Evolutionary conservation across 495 filamentous ascomycete species (phyloP).

Genomic region (Aspergillus biplanus): DNA sequence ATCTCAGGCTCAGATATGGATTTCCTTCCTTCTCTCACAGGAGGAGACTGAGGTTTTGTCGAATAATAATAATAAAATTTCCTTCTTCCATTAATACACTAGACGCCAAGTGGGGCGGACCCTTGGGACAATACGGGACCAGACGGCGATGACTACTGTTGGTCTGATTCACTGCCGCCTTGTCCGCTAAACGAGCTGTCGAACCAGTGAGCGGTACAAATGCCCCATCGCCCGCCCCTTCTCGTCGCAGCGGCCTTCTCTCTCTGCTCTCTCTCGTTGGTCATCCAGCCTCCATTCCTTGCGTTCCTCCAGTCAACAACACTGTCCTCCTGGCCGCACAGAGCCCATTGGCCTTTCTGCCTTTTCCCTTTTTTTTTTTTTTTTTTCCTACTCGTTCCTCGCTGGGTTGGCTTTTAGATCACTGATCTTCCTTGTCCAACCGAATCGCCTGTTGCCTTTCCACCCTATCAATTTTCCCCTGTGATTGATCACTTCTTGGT

Average conservation of each 20-base stretch:
- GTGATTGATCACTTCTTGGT: constrained; percentile 30
- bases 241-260: constrained; percentile 43
- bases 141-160: constrained; percentile 20
- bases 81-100: constrained; percentile 4
- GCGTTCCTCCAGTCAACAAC: constrained; percentile 33
- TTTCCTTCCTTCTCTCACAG: not conserved
- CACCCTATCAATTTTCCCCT: constrained; percentile 24
- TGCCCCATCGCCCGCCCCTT: constrained; percentile 52
- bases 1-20: too few species aligned
- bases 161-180: constrained; percentile 24
- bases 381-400: constrained; percentile 31
- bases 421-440: constrained; percentile 28
- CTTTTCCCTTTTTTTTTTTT: constrained; percentile 25
- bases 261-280: constrained; percentile 54
- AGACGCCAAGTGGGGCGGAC: constrained; percentile 24
- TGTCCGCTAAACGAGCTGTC: constrained; percentile 26
- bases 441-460: constrained; percentile 26
- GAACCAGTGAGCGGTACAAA: constrained; percentile 46
- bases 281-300: constrained; percentile 42
- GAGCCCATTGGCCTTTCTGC: constrained; percentile 30
- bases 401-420: constrained; percentile 24
- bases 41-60: not conserved
- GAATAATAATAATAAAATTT: constrained; percentile 14
- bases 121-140: constrained; percentile 25
- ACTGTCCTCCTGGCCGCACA: constrained; percentile 31